A percentile compares a stretch with the other conserved stretches of the same genome.
phyloP scores from a whole-genome alignment of 495 filamentous ascomycete genomes.

The Aspergillus carlsbadensis region DNA sequence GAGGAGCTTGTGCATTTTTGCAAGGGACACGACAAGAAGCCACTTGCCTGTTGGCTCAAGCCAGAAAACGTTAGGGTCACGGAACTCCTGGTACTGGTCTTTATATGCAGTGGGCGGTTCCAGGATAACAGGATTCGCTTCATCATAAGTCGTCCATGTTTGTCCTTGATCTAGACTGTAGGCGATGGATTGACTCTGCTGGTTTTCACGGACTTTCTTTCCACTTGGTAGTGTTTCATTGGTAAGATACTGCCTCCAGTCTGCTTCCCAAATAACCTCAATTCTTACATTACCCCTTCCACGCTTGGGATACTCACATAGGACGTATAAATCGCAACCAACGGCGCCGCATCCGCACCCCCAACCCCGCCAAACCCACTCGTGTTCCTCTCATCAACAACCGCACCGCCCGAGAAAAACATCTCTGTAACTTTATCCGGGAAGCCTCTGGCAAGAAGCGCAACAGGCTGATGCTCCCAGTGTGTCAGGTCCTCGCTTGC shows the following conservation, averaged over 20 bases:
- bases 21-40: conserved; percentile 49
- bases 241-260: conserved; percentile 15
- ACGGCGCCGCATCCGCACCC: conserved; percentile 45
- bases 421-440: conserved; percentile 45
- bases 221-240: conserved; percentile 28
- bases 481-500: conserved; percentile 39
- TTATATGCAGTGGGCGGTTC: conserved; percentile 33
- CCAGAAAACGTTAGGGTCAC: conserved; percentile 59
- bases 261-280: background rate
- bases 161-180: conserved; percentile 55
- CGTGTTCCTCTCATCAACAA: conserved; percentile 55
- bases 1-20: conserved; percentile 50
- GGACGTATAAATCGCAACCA: conserved; percentile 58
- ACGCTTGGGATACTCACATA: conserved; percentile 22
- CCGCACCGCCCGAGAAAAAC: conserved; percentile 53
- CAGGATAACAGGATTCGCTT: conserved; percentile 51
- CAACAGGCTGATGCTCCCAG: conserved; percentile 39
- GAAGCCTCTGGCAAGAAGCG: conserved; percentile 39
- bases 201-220: conserved; percentile 26
- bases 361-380: conserved; percentile 55
- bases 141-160: conserved; percentile 51
- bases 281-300: no score
- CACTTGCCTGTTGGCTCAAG: conserved; percentile 45
- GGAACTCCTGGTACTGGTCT: conserved; percentile 43
- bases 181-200: conserved; percentile 55